Evolutionary conservation across 2,329 filamentous ascomycete species (phyloP), one percentile per base, ranked within the genome.

Genomic region (Aspergillus candidus): DNA sequence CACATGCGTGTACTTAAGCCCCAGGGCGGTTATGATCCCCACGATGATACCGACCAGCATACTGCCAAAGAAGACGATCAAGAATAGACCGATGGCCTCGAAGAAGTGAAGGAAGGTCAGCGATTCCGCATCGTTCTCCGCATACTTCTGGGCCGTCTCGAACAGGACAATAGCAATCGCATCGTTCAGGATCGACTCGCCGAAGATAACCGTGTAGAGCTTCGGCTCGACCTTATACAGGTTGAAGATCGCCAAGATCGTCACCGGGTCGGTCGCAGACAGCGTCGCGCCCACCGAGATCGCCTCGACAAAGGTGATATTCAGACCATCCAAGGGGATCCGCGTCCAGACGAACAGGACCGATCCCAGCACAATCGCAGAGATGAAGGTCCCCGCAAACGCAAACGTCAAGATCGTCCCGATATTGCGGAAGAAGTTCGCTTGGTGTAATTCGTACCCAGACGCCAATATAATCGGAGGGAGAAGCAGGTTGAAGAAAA

Each of bases 201-300:
- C 93, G 66, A 98, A 98, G 55, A 98, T 98, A 65, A 98, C 83
- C 27, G 93, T 98, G 71, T 98, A 98, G 13, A 98, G 79, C 70
- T 97, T 97, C 3, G 93, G 93, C 60, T 98, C 93, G 58, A 98
- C 93, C 70, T 97, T 97, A 79, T 97, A 98, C 1, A 93, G 86
- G 67, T 96, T 97, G 79, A 98, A 98, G 56, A 98, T 98, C 64
- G 93, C 93, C 42, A 98, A 75, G 57, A 98, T 97, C 0, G 93
- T 98, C 47, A 98, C 91, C 0, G 93, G 93, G 62, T 98, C 93
- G 1, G 93, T 98, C 47, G 93, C 93, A 2, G 93, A 97, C 29
- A 98, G 79, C 0, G 93, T 98, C 35, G 93, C 93, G 58, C 93
- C 93, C 35, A 98, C 88, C 1, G 90, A 94, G 64, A 98, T 93